These are phyloP conservation scores for Macrolepiota fuliginosa DNA, from an alignment of 768 basidiomycete species.

Conservation along the genomic window DNA sequence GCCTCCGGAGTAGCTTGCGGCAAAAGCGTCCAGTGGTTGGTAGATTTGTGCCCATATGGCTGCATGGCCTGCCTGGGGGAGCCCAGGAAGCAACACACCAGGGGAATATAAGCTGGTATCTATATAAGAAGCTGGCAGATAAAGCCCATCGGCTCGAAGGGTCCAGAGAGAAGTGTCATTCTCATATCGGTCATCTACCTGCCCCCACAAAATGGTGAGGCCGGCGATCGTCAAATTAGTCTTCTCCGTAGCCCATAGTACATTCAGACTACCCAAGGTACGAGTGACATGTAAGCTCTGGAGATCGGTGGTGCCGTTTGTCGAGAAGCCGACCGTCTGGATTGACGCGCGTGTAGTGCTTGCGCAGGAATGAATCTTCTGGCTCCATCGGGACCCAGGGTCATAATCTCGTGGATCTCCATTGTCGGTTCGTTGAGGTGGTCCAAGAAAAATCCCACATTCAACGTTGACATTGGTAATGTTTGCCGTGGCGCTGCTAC, in stretches of 20 bases:
- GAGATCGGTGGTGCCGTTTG: neutral
- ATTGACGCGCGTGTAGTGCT: slow-evolving; percentile 14
- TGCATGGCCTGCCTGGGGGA: neutral
- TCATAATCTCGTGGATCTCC: slow-evolving; percentile 14
- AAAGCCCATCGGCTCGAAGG: neutral
- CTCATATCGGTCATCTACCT: neutral
- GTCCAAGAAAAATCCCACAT: slow-evolving; percentile 17
- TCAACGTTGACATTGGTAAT: slow-evolving; percentile 18
- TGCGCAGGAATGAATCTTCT: slow-evolving; percentile 18
- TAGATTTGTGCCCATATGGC: neutral
- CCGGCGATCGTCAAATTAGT: neutral
- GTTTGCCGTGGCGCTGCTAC: slow-evolving; percentile 16
- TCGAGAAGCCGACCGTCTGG: neutral
- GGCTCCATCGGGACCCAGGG: slow-evolving; percentile 19
- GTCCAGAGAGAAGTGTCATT: neutral
- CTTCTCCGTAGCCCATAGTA: slow-evolving; percentile 1
- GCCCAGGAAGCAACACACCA: neutral
- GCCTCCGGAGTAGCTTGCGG: neutral
- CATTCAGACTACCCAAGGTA: neutral
- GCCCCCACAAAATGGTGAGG: neutral
- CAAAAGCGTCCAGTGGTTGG: neutral
- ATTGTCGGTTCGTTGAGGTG: slow-evolving; percentile 18
- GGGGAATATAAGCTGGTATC: neutral
- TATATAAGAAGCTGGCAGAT: neutral
- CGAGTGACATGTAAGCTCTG: neutral